Percentiles rank a stretch among this genome's conserved stretches.
These are phyloP conservation scores for Penicillium rolfsii DNA, from an alignment of 2,329 filamentous ascomycete genomes.

Conservation along the genomic window DNA sequence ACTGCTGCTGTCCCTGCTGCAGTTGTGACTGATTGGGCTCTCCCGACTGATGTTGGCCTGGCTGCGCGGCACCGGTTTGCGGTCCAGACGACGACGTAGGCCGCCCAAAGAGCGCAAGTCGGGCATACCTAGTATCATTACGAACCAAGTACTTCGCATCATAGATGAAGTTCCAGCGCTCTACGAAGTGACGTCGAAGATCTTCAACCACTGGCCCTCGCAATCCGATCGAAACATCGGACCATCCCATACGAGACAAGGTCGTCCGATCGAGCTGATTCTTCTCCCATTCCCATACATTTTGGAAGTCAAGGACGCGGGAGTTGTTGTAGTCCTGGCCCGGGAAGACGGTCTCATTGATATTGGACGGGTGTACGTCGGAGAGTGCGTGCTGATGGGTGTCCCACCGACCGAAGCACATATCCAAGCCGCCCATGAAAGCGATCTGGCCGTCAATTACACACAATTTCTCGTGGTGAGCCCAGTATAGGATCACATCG, in stretches of 20 bases:
- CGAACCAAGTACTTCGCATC: conserved; percentile 74
- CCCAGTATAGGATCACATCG: conserved; percentile 85
- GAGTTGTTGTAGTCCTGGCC: conserved; percentile 95
- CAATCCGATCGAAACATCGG: conserved; percentile 78
- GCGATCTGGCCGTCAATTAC: conserved; percentile 76
- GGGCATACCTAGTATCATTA: conserved; percentile 54
- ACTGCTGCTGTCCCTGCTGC: conserved; percentile 20
- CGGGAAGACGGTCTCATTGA: conserved; percentile 77
- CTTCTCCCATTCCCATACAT: conserved; percentile 76
- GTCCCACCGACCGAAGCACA: conserved; percentile 88
- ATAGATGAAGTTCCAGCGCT: conserved; percentile 92
- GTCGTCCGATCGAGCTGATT: conserved; percentile 83
- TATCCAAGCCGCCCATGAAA: conserved; percentile 90
- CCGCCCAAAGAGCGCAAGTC: conserved; percentile 39
- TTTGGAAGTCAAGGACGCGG: conserved; percentile 76
- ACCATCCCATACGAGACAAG: conserved; percentile 89
- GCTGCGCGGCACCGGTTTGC: conserved; percentile 18
- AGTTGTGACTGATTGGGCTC: conserved; percentile 16
- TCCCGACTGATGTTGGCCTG: conserved; percentile 19
- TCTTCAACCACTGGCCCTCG: conserved; percentile 75
- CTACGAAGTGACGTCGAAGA: conserved; percentile 75
- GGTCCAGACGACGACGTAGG: conserved; percentile 31
- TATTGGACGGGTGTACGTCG: conserved; percentile 77
- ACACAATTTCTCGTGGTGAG: conserved; percentile 90
- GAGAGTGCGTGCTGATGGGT: conserved; percentile 84